These are phyloP conservation scores for Exutisphaerella laricina DNA, from an alignment of 2,329 filamentous ascomycete genomes.

Conservation along the genomic window DNA sequence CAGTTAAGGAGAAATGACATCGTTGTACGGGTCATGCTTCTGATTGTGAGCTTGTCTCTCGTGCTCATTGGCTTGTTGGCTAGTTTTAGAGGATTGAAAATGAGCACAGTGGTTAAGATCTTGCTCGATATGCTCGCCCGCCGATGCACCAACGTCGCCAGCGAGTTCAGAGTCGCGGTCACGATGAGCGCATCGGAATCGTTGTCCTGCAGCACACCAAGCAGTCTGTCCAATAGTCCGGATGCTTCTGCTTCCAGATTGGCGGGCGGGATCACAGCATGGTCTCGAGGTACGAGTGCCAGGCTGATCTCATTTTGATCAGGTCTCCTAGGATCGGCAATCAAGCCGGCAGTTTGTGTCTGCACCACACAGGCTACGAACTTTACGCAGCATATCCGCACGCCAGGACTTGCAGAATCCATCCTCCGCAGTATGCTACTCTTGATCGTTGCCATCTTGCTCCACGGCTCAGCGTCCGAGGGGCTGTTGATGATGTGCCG, in stretches of 20 bases:
- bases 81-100: conserved; percentile 84
- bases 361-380: conserved; percentile 92
- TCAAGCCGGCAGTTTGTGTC: conserved; percentile 79
- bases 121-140: conserved; percentile 77
- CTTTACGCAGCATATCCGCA: conserved; percentile 93
- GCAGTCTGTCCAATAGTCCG: conserved; percentile 80
- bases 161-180: conserved; percentile 83
- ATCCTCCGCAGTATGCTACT: conserved; percentile 80
- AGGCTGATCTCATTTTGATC: conserved; percentile 80
- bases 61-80: conserved; percentile 47
- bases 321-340: conserved; percentile 74
- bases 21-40: conserved; percentile 92
- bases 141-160: conserved; percentile 75
- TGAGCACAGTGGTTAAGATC: conserved; percentile 77
- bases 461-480: conserved; percentile 76
- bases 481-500: conserved; percentile 87
- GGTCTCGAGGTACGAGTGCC: conserved; percentile 75
- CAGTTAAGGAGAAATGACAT: conserved; percentile 78
- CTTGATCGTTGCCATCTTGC: conserved; percentile 83
- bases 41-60: conserved; percentile 73
- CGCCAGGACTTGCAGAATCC: conserved; percentile 69
- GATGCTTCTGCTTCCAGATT: conserved; percentile 89
- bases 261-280: conserved; percentile 70
- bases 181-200: conserved; percentile 77
- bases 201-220: conserved; percentile 79